Conservation (phyloP, 164 flowering plant species). For the Piper betle region DNA sequence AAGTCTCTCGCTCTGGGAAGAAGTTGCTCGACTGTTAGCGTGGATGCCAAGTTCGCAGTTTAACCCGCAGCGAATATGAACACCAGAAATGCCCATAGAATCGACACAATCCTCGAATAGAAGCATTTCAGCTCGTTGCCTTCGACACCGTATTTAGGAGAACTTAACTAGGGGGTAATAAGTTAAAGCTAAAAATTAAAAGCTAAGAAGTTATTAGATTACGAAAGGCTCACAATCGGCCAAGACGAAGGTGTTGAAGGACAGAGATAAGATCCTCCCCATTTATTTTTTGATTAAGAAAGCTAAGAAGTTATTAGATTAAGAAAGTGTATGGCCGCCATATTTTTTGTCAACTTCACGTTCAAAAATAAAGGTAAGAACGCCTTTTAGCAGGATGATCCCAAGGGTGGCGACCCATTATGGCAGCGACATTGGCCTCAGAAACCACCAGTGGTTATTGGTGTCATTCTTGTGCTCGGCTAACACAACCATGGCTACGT, state of each 20-base stretch:
- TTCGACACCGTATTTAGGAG: too few relatives aligned
- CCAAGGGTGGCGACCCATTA: constrained; percentile 15
- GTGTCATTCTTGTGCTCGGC: constrained; percentile 2
- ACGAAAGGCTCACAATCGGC: constrained; percentile 13
- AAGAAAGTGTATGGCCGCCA: constrained; percentile 5
- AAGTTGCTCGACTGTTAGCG: too few relatives aligned
- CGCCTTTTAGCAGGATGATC: constrained; percentile 16
- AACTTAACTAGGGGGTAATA: not conserved
- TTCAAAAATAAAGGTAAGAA: constrained; percentile 20
- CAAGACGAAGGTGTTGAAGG: constrained; percentile 16
- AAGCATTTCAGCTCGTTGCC: constrained; percentile 32
- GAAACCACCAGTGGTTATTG: constrained; percentile 11
- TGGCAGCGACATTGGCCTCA: constrained; percentile 15
- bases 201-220: too few relatives aligned
- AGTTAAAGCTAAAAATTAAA: too few relatives aligned
- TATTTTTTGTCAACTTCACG: constrained; percentile 12
- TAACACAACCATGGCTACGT: constrained; percentile 14
- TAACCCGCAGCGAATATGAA: constrained; percentile 32
- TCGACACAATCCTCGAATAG: constrained; percentile 28
- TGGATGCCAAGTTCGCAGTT: constrained; percentile 54
- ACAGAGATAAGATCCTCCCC: constrained; percentile 16
- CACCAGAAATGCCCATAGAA: constrained; percentile 44
- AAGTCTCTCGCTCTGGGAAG: too few relatives aligned
- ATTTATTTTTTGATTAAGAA: too few relatives aligned
- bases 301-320: constrained; percentile 9